A percentile compares a stretch with the other conserved stretches of the same genome.
Evolutionary conservation across 305 asterid genomes (phyloP).

Genomic region (Solanum hybrid): DNA sequence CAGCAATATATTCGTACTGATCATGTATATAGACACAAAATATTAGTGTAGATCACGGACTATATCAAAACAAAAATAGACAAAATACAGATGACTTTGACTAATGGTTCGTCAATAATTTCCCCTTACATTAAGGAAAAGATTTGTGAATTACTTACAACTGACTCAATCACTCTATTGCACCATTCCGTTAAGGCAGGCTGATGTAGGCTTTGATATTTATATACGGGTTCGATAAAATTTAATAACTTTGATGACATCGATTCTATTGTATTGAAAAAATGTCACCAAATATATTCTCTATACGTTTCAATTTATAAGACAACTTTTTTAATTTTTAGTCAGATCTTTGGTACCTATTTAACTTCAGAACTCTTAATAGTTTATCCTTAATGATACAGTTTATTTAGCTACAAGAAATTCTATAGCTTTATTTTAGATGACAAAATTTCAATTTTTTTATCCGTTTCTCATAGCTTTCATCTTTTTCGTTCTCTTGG

Average conservation of each 20-base stretch:
- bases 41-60: neutral
- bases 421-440: neutral
- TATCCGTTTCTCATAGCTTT: neutral
- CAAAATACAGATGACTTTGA: neutral
- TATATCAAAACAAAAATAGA: neutral
- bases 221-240: neutral
- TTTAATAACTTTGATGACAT: too few species aligned
- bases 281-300: neutral
- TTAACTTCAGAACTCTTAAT: neutral
- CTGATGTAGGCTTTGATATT: neutral
- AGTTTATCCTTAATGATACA: neutral
- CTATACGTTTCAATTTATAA: fast-evolving
- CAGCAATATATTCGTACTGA: neutral
- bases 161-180: neutral
- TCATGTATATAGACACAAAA: neutral
- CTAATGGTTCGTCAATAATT: neutral
- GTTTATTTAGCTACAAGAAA: neutral
- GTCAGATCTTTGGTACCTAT: neutral
- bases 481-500: too few species aligned
- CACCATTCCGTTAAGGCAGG: neutral
- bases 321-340: neutral
- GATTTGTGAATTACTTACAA: neutral
- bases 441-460: neutral
- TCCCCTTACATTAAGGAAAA: neutral
- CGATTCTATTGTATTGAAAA: neutral